Percentiles rank a stretch among this genome's conserved stretches.
phyloP scores from a whole-genome alignment of 495 filamentous ascomycete genomes.

The Tuber brumale region DNA sequence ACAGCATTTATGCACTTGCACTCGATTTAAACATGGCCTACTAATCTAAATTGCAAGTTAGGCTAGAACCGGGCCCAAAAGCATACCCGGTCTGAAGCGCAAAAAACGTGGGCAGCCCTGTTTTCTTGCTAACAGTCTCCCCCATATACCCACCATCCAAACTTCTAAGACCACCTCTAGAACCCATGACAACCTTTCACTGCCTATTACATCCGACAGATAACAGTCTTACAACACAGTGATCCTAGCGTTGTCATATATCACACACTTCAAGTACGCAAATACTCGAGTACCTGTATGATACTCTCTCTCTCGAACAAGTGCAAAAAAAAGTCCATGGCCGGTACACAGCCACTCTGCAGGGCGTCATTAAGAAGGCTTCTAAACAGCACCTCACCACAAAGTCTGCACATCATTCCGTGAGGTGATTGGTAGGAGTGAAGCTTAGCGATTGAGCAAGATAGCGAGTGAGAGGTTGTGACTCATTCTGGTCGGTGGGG shows the following conservation, averaged over 20 bases:
- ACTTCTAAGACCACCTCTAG: background rate
- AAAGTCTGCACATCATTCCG: background rate
- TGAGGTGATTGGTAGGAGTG: background rate
- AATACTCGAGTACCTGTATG: too few species aligned
- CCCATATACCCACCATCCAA: background rate
- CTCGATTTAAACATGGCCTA: background rate
- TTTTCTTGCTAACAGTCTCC: background rate
- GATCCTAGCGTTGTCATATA: background rate
- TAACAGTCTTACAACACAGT: background rate
- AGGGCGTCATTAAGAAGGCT: background rate
- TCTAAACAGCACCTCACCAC: background rate
- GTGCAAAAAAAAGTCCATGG: background rate
- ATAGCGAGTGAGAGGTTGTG: background rate
- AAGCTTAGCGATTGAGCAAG: background rate
- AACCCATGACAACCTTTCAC: background rate
- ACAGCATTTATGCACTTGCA: background rate
- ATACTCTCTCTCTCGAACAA: background rate
- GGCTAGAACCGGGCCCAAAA: background rate
- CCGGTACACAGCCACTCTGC: background rate
- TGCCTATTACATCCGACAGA: background rate
- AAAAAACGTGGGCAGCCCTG: background rate
- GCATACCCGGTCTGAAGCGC: background rate
- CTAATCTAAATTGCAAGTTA: background rate
- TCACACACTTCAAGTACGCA: background rate
- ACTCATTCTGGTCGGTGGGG: background rate